Base-by-base conservation (phyloP, 108 stramenopile genomes). In the Nitzschia sp. region DNA sequence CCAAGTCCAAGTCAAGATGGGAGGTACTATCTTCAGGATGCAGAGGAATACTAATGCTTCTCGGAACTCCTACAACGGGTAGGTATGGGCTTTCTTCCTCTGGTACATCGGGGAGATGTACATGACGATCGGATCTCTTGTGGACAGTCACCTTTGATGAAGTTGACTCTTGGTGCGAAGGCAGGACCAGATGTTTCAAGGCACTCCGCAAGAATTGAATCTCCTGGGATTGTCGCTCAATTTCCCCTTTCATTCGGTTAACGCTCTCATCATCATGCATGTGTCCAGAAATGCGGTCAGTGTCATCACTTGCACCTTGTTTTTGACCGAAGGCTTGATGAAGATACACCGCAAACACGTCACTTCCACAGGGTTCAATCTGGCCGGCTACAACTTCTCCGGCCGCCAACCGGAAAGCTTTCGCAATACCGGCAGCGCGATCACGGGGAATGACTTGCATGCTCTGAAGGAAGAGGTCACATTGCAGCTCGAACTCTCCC, bases 181-280 rank as follows among this genome's bases (percentile, higher is more conserved):
- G 34, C 7, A 25, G 37, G 52, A 65, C 37, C 2, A 53, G 29
- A 10, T 24, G 21, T 53, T 46, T 65, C 51, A 65, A 9, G 25
- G 64, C 51, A 34, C 34, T 21, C 21, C 67, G 26, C 11, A 67
- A 40, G 25, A 67, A 67, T 10, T 57, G 29, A 25, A 67, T 17
- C 41, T 67, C 67, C 22, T 55, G 40, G 11, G 19, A 9, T 53
- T 67, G 67, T 34, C 5, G 29, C 5, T 34, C 29, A 34, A 34
- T 34, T 5, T 34, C 29, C 5, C 29, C 29, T 34, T 34, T 34
- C 29, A 34, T 34, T 5, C 29, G 5, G 29, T 34, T 34, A 34
- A 34, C 29, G 5, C 29, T 34, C 29, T 34, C 29, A 34, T 34
- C 29, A 34, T 34, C 29, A 34, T 34, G 29, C 29, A 5, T 3